Conservation (phyloP, 495 filamentous ascomycete genomes). For the Hypoxylon trugodes region DNA sequence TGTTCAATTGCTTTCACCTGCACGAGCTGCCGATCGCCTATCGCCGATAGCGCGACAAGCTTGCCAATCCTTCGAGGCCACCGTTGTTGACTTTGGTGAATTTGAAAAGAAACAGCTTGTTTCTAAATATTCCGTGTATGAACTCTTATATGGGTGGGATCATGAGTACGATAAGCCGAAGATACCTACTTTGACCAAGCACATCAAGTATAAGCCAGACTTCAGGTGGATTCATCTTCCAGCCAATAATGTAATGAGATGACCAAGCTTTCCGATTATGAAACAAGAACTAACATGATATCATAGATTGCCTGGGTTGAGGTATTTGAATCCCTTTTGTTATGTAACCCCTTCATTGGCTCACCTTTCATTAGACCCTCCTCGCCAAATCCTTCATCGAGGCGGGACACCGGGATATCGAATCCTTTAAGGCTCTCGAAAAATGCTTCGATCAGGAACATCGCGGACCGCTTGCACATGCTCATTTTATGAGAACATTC, state of each 20-base stretch:
- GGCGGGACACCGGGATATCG: conserved; percentile 69
- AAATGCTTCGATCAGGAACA: conserved; percentile 72
- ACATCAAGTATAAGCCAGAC: conserved; percentile 59
- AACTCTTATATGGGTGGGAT: conserved; percentile 70
- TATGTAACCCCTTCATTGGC: conserved; percentile 62
- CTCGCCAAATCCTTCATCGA: conserved; percentile 74
- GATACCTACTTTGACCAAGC: conserved; percentile 61
- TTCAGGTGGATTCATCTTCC: conserved; percentile 78
- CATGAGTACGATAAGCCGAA: conserved; percentile 62
- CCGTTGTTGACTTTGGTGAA: conserved; percentile 73
- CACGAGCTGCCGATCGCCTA: conserved; percentile 60
- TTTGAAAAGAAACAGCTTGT: conserved; percentile 70
- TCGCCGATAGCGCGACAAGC: conserved; percentile 64
- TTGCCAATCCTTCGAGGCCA: conserved; percentile 69
- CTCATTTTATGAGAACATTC: conserved; percentile 72
- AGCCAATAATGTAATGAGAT: conserved; percentile 52
- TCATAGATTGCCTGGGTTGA: conserved; percentile 48
- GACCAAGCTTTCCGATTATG: conserved; percentile 10
- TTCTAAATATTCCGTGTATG: conserved; percentile 63
- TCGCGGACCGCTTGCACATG: conserved; percentile 67
- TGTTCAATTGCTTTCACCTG: conserved; percentile 64
- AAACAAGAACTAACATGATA: conserved; percentile 28
- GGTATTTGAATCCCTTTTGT: conserved; percentile 33
- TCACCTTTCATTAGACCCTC: conserved; percentile 60
- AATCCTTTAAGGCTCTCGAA: conserved; percentile 72